Evolutionary conservation across 2,329 filamentous ascomycete genomes (phyloP), one percentile per base, ranked within the genome.

Genomic region (Penicillium sp.): DNA sequence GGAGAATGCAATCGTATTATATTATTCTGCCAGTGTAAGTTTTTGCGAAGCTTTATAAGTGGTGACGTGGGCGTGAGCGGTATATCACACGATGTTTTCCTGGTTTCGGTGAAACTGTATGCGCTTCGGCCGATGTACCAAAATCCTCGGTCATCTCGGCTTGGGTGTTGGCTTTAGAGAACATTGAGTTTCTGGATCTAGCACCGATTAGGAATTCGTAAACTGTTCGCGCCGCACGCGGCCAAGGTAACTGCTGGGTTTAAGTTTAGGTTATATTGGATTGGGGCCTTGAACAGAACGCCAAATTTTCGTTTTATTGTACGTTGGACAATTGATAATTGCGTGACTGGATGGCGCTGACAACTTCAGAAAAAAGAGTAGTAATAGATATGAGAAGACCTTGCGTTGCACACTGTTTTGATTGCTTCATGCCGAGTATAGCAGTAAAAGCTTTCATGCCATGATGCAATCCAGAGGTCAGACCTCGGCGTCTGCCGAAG

Each of bases 201-300:
- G 37, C 24, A 28, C 52, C 43, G 49, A 54, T 54, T 42, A 47
- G 12, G 8, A n/a, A 15, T 4, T 1, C 23, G 7, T 12, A 3
- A 6, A 10, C n/a, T 12, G 9, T 15, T 35, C 39, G 37, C 49
- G 49, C 52, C 52, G 49, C 52, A 54, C 29, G 13, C 42, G 6
- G 49, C 45, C 49, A 49, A 54, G 37, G 25, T 9, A 46, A 20
- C 5, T 28, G 25, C 35, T 8, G 10, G 37, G 27, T 23, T 20
- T 2, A 3, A 45, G 43, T 20, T 35, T 35, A 15, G 15, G n/a
- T 15, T 23, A 23, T 23, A 23, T 23, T 23, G 20, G 3, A 23
- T 23, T 4, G 20, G 20, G 4, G 20, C 20, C 20, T 23, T 23
- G 20, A 23, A 23, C 3, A 28, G 10, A 28, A 9, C 3, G 7